Conservation (phyloP, 2,329 filamentous ascomycete genomes). For the Cordyceps militaris region DNA sequence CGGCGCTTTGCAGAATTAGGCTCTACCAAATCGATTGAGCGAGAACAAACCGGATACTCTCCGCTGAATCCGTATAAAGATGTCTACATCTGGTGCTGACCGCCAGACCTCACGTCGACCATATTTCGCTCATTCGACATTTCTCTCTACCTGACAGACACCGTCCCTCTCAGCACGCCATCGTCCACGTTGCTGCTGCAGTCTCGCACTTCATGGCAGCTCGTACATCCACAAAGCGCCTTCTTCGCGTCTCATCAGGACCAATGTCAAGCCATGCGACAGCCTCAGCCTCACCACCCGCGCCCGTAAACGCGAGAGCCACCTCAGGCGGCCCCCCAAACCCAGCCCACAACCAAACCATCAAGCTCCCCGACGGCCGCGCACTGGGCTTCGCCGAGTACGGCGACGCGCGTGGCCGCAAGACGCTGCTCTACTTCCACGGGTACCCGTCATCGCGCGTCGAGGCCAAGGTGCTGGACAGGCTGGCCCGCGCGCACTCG, state of each 20-base stretch:
- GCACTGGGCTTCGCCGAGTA: slow-evolving; percentile 34
- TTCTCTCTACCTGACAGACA: background rate
- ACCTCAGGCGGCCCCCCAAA: background rate
- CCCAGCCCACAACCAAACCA: slow-evolving; percentile 19
- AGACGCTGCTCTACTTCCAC: slow-evolving; percentile 34
- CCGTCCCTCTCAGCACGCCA: background rate
- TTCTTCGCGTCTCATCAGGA: background rate
- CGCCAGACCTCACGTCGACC: background rate
- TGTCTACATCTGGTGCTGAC: too few species aligned
- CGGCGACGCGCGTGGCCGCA: slow-evolving; percentile 23
- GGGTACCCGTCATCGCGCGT: slow-evolving; percentile 35
- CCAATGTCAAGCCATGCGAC: background rate
- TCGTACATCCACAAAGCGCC: background rate
- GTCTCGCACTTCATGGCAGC: background rate
- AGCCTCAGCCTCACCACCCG: background rate
- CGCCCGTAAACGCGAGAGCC: background rate
- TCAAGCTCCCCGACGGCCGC: slow-evolving; percentile 33
- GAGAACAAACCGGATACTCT: slow-evolving; percentile 1
- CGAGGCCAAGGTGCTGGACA: slow-evolving; percentile 25
- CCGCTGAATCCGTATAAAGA: background rate
- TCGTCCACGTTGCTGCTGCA: background rate
- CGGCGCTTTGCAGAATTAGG: background rate
- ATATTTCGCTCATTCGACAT: background rate
- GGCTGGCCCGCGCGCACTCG: slow-evolving; percentile 19
- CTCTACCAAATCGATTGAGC: background rate